A percentile compares a stretch with the other conserved stretches of the same genome.
Evolutionary conservation across 225 moss, liverwort and hornwort genomes (phyloP).

Genomic region (Neckera pumila): DNA sequence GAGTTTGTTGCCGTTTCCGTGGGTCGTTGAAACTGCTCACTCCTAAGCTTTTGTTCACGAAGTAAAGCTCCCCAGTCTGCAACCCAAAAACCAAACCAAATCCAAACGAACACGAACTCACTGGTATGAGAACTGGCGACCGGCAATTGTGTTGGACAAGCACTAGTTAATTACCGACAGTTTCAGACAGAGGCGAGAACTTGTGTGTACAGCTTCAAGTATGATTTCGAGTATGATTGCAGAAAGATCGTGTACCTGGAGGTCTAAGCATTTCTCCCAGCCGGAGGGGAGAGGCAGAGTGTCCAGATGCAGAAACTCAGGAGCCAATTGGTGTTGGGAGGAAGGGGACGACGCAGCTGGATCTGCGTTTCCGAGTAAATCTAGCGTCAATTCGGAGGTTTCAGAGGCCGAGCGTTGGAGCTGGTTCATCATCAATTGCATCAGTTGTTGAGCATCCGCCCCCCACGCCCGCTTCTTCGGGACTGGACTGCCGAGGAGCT

Average conservation of each 20-base stretch:
- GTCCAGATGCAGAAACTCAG: slow-evolving; percentile 41
- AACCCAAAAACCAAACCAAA: not conserved
- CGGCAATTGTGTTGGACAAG: not conserved
- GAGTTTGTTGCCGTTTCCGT: not conserved
- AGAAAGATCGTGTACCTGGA: slow-evolving; percentile 20
- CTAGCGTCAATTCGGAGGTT: slow-evolving; percentile 22
- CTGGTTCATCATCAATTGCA: slow-evolving; percentile 73
- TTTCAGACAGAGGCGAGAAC: not conserved
- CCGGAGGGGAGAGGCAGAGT: slow-evolving; percentile 10
- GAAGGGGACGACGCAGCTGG: not conserved
- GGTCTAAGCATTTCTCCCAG: slow-evolving; percentile 61
- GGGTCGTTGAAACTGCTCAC: not conserved
- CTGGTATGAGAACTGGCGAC: not conserved
- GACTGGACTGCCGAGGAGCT: slow-evolving; percentile 1
- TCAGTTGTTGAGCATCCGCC: slow-evolving; percentile 40
- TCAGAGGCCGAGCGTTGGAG: not conserved
- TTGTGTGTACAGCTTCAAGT: no score
- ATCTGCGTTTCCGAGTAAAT: slow-evolving; percentile 21
- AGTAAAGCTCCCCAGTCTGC: not conserved
- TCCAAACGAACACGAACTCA: not conserved
- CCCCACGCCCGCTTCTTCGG: slow-evolving; percentile 51
- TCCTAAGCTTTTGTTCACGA: not conserved
- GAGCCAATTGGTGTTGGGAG: not conserved
- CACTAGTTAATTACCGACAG: not conserved
- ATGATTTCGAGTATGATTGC: not conserved